Base-by-base conservation (phyloP, 2,329 filamentous ascomycete genomes). In the Trichoderma asperellum region DNA sequence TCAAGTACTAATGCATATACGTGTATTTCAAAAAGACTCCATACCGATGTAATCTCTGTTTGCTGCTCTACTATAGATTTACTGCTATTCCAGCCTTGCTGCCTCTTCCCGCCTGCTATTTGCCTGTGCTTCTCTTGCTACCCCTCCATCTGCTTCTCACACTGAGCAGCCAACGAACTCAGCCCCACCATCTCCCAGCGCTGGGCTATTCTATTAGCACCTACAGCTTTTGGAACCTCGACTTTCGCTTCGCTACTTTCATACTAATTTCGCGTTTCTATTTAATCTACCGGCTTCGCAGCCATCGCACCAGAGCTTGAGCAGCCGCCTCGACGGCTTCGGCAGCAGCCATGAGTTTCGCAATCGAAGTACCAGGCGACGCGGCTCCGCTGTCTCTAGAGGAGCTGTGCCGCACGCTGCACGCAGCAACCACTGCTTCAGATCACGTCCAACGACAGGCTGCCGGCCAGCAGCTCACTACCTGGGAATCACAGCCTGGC, bases 361-460 rank as follows among this genome's bases (percentile, higher is more conserved):
- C 87, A 70, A 89, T 96, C 77, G 93, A 97, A 82, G 89, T 93
- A 70, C 87, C 92, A 7, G 94, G 92, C 73, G 93, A 96, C 82
- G 91, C 93, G 56, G 93, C 86, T 73, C 91, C 92, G 67, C 83
- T 94, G 72, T 89, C 80, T 70, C 79, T 86, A 69, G 83, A 86
- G 70, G 87, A 89, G 76, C 85, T 94, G 32, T 89, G 88, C 76
- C 86, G 87, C 72, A 86, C 87, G 12, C 82, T 94, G 66, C 83
- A 89, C 71, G 83, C 87, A 68, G 90, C 90, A 40, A 87, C 87
- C 53, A 90, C 89, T 21, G 84, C 89, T n/a, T 85, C 67, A 61
- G 85, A 89, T 68, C 85, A 88, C 74, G 81, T 81, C 74, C 87
- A 90, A 75, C 87, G 90, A 72, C 87, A 93, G 74, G 85, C 89